Conservation (phyloP, 169 alveolate species). For the Amoebophrya sp. region DNA sequence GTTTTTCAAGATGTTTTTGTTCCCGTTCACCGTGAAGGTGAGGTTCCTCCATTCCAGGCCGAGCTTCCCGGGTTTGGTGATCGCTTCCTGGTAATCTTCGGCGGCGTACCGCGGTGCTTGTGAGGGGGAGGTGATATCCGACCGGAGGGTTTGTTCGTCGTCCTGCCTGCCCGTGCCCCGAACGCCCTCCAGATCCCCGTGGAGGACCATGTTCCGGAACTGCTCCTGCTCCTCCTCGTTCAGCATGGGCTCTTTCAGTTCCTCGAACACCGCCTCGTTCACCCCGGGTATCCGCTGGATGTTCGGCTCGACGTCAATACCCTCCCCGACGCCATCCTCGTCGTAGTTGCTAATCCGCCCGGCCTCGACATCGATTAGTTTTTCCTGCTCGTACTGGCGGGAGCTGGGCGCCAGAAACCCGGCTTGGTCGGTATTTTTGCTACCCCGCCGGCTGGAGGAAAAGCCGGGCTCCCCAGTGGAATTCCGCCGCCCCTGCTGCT, state of each 20-base stretch:
- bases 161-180: not conserved
- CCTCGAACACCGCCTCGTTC: not conserved
- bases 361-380: no score
- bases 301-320: no score
- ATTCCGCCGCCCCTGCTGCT: no score
- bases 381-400: no score
- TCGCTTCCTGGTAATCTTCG: not conserved
- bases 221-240: not conserved
- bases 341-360: no score
- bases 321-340: no score
- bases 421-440: no score
- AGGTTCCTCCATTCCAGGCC: conserved; percentile 12
- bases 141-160: not conserved
- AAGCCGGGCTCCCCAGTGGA: no score
- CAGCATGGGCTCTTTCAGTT: not conserved
- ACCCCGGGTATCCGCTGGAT: not conserved
- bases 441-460: no score
- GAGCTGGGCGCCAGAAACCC: no score
- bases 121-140: not conserved
- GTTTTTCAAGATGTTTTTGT: not conserved
- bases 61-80: not conserved
- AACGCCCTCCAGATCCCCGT: not conserved
- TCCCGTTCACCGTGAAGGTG: not conserved
- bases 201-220: not conserved
- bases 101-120: not conserved